These are phyloP conservation scores for Penicillium crustosum DNA, from an alignment of 2,329 filamentous ascomycete species.

Conservation along the genomic window DNA sequence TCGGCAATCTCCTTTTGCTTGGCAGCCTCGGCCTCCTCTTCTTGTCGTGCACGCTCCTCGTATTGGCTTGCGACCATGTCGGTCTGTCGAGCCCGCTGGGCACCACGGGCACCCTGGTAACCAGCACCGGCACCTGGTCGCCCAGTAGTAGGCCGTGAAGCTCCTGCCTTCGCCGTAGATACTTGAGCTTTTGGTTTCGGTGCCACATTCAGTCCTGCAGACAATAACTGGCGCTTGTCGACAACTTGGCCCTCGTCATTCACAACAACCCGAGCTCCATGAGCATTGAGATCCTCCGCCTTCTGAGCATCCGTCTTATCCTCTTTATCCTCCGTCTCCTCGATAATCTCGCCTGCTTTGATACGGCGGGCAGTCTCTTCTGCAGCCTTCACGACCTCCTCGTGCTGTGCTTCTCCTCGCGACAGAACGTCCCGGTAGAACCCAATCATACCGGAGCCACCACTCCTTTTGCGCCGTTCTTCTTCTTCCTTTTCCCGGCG, in stretches of 20 bases:
- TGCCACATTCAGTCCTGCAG: constrained; percentile 61
- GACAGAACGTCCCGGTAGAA: constrained; percentile 63
- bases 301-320: constrained; percentile 53
- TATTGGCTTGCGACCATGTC: constrained; percentile 62
- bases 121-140: constrained; percentile 27
- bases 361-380: constrained; percentile 43
- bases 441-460: constrained; percentile 55
- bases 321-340: constrained; percentile 27
- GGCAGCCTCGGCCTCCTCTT: constrained; percentile 58
- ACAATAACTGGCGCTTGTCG: constrained; percentile 63
- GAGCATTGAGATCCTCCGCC: constrained; percentile 55
- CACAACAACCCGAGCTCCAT: constrained; percentile 54
- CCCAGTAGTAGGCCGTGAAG: constrained; percentile 18
- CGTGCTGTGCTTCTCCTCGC: constrained; percentile 57
- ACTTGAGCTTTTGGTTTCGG: constrained; percentile 51
- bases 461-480: constrained; percentile 49
- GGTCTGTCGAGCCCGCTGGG: constrained; percentile 57
- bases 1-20: constrained; percentile 55
- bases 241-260: constrained; percentile 66
- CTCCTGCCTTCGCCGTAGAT: constrained; percentile 16
- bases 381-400: constrained; percentile 57
- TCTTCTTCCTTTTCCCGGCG: constrained; percentile 54
- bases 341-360: constrained; percentile 35
- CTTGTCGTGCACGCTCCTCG: constrained; percentile 55
- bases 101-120: constrained; percentile 41